These are phyloP conservation scores for Diophrys appendiculata DNA, from an alignment of 73 alveolate species.

Conservation along the genomic window DNA sequence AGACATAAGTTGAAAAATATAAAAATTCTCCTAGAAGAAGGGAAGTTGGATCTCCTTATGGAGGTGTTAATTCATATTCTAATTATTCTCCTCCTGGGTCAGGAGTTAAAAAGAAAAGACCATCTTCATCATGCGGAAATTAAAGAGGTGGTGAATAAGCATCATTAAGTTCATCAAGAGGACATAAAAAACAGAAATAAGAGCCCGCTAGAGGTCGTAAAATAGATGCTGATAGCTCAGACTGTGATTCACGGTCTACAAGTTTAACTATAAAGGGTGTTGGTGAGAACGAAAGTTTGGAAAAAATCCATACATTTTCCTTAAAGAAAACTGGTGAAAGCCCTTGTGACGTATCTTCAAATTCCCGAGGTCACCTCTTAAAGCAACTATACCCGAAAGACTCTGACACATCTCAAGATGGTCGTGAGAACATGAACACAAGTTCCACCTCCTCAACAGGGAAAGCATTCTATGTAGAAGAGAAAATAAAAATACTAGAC, in stretches of 20 bases:
- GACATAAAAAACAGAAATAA: slow-evolving; percentile 1
- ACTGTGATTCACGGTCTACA: slow-evolving; percentile 18
- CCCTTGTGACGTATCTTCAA: too few relatives aligned
- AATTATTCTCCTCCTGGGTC: too few relatives aligned
- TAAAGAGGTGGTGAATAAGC: too few relatives aligned
- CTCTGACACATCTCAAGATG: neutral
- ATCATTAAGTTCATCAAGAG: slow-evolving; percentile 5
- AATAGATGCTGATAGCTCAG: too few relatives aligned
- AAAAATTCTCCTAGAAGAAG: neutral
- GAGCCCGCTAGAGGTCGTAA: too few relatives aligned
- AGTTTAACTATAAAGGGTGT: slow-evolving; percentile 7
- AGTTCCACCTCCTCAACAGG: slow-evolving; percentile 18
- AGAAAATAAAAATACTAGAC: slow-evolving; percentile 18
- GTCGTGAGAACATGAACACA: neutral
- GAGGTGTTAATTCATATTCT: too few relatives aligned
- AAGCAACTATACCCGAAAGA: too few relatives aligned
- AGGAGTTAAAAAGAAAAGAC: neutral
- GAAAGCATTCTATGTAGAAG: slow-evolving; percentile 40
- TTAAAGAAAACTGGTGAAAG: slow-evolving; percentile 3
- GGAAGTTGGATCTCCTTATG: too few relatives aligned
- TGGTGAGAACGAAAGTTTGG: slow-evolving; percentile 8
- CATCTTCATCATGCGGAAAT: neutral
- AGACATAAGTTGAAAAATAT: neutral
- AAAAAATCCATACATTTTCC: slow-evolving; percentile 27
- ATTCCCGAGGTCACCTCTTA: too few relatives aligned